Evolutionary conservation across 345 rosid genomes (phyloP), one percentile per base, ranked within the genome.

Genomic region (Aquilaria yunnanensis): DNA sequence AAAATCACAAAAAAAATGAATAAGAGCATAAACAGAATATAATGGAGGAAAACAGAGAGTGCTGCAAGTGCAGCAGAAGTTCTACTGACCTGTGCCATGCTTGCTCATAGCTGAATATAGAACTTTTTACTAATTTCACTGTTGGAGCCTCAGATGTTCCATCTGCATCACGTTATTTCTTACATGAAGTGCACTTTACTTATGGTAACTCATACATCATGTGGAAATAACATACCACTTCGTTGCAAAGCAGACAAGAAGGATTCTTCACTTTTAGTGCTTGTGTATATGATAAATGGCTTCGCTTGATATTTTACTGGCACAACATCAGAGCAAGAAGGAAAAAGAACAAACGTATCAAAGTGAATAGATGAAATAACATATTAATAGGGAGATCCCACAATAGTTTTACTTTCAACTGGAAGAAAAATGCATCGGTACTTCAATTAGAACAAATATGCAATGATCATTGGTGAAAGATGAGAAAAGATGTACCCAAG

Each of bases 71-170:
- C 60, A 51, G 12, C 11, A 60, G 16, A 33, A 50, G 10, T 57
- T 66, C 58, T 37, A 16, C 47, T 54, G 3, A 61, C 97, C 97
- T 88, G 73, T 94, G 97, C 97, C 99, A 94, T 23, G 99, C 97
- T 81, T 94, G 99, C 75, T 94, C 99, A 58, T 94, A 88, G 81
- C 97, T 86, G 81, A 94, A 94, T 69, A 90, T 75, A 54, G 99
- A 86, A 75, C 97, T 88, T 80, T 90, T 90, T 45, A 94, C 95
- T 56, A 90, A 80, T 74, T 80, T 79, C 72, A 94, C 86, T 30
- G 65, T 61, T 46, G 92, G 81, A 65, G 76, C 80, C 74, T 83
- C 90, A 10, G 69, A 63, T 58, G 77, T 63, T 68, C 79, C 89
- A 78, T 85, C 99, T 94, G 86, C 74, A 74, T 65, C 64, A 75